A percentile compares a stretch with the other conserved stretches of the same genome.
Evolutionary conservation across 495 filamentous ascomycete genomes (phyloP).

Genomic region (Talaromyces nanjingensis): DNA sequence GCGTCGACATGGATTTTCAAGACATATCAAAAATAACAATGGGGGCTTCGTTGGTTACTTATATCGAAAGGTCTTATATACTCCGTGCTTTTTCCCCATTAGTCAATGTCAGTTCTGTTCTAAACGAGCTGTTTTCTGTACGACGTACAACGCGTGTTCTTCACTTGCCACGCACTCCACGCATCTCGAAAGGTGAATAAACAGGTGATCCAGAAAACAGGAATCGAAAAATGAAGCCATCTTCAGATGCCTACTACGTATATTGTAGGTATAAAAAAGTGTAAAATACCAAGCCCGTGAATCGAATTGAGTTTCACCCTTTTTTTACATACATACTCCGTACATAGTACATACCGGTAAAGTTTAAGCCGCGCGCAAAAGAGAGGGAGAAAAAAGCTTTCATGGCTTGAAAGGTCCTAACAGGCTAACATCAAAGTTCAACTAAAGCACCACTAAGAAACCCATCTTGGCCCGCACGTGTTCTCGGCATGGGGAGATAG

Average conservation of each 20-base stretch:
- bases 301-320: background rate
- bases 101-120: background rate
- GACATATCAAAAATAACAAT: too few species aligned
- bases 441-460: background rate
- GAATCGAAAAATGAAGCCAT: background rate
- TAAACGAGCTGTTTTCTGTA: background rate
- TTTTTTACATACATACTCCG: background rate
- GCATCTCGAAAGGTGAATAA: background rate
- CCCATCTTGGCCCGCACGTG: background rate
- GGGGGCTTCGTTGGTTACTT: background rate
- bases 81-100: background rate
- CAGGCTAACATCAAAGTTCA: background rate
- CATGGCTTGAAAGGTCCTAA: background rate
- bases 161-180: background rate
- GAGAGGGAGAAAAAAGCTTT: background rate
- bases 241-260: background rate
- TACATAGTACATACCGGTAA: background rate
- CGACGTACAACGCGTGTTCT: background rate
- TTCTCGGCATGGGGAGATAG: conserved; percentile 2
- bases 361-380: background rate
- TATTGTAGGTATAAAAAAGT: background rate
- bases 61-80: background rate
- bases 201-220: background rate
- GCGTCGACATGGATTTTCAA: background rate
- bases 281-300: background rate